Evolutionary conservation across 2,329 filamentous ascomycete genomes (phyloP), one percentile per base, ranked within the genome.

Genomic region (Cladorrhinum sp.): DNA sequence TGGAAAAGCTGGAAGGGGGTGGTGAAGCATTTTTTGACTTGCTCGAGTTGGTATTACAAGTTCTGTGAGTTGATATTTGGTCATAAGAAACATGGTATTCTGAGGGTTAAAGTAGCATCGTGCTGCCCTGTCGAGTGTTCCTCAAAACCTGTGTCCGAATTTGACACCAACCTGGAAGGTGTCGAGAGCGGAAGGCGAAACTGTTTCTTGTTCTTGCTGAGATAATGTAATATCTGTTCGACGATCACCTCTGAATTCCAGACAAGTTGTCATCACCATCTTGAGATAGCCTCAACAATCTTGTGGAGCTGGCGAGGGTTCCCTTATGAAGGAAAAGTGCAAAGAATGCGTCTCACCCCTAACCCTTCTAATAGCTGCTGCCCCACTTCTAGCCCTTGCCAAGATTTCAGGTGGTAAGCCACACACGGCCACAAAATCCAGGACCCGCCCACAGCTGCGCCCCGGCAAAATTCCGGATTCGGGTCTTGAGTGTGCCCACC

Each of bases 21-120:
- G 78, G 84, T 13, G 82, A 85, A 55, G 77, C 79, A 0, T 89
- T 88, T 68, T 86, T 88, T 68, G 86, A 89, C 66, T 72, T 89
- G 5, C 72, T 90, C 48, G 86, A 89, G 66, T 73, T 90, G 49
- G 78, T 85, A 12, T 79, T 85, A 62, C 81, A 83, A 65, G 80
- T 87, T 9, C 66, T 86, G 5, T 85, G 66, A 74, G 18, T 16
- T 2, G 36, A 45, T 10, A 16, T 7, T 29, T 13, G 27, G 10
- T 8, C n/a, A 13, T 29, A 48, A 51, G n/a, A 1, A 12, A 59
- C 7, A 4, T 4, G 7, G 1, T 53, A 18, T 10, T 38, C 25
- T n/a, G 45, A 7, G 13, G 24, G 2, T 13, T 3, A 2, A 16
- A 36, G 3, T 7, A 32, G 13, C 29, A 22, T 50, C 20, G 22